Conservation (phyloP, 2,329 filamentous ascomycete species). For the Pseudogymnoascus destructans region DNA sequence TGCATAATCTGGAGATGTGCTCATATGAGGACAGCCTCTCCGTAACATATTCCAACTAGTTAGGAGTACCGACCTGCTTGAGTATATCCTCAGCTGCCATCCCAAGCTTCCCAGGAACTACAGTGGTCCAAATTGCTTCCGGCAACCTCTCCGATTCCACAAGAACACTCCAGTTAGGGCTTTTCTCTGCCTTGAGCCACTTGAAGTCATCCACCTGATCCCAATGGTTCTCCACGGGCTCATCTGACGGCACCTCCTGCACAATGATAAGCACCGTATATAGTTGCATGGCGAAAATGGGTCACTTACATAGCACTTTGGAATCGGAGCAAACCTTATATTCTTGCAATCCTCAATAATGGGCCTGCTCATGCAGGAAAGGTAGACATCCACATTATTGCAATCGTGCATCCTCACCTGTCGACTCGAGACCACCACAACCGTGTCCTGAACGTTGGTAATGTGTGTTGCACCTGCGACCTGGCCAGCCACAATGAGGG, state of each 20-base stretch:
- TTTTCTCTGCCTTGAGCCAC: conserved; percentile 77
- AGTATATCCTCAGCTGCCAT: conserved; percentile 54
- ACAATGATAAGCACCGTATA: background rate
- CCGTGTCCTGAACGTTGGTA: conserved; percentile 57
- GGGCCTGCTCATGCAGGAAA: conserved; percentile 68
- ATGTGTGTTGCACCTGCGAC: conserved; percentile 74
- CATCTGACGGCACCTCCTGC: conserved; percentile 20
- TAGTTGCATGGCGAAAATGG: background rate
- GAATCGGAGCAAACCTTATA: conserved; percentile 69
- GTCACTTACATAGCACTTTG: conserved; percentile 51
- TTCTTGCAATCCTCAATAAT: conserved; percentile 83
- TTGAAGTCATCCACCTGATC: conserved; percentile 93
- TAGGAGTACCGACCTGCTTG: conserved; percentile 33
- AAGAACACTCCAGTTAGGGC: conserved; percentile 75
- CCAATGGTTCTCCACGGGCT: conserved; percentile 54
- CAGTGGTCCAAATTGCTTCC: conserved; percentile 54
- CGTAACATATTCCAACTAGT: background rate
- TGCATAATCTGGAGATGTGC: background rate
- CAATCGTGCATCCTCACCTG: conserved; percentile 92
- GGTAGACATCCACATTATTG: conserved; percentile 66
- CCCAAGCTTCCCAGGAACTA: conserved; percentile 50
- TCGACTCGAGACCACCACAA: conserved; percentile 67
- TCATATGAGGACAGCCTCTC: background rate
- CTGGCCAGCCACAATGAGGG: conserved; percentile 64
- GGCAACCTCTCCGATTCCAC: conserved; percentile 44